Conservation (phyloP, 2,329 filamentous ascomycete species). For the Onygena corvina region DNA sequence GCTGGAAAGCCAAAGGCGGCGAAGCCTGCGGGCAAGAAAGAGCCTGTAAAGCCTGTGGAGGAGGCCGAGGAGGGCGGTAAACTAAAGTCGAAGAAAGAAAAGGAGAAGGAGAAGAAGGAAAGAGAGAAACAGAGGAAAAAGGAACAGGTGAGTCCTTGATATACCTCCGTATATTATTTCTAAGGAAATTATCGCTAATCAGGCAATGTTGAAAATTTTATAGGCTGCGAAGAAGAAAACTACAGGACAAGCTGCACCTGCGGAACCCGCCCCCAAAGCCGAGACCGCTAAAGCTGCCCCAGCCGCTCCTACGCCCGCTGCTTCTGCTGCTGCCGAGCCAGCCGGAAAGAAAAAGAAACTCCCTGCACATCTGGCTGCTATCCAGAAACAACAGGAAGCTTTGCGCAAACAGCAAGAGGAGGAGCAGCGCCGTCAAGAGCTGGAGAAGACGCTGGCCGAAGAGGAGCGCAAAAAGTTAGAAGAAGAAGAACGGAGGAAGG, state of each 20-base stretch:
- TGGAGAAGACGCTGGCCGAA: slow-evolving; percentile 32
- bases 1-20: slow-evolving; percentile 47
- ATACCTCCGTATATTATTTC: neutral
- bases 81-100: slow-evolving; percentile 92
- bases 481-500: slow-evolving; percentile 38
- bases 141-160: slow-evolving; percentile 59
- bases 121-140: slow-evolving; percentile 97
- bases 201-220: slow-evolving; percentile 10
- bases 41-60: slow-evolving; percentile 34
- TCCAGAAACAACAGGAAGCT: slow-evolving; percentile 40
- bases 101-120: slow-evolving; percentile 96
- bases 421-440: slow-evolving; percentile 30
- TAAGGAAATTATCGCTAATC: slow-evolving; percentile 1
- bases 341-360: slow-evolving; percentile 75
- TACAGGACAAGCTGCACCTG: slow-evolving; percentile 34
- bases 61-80: slow-evolving; percentile 49
- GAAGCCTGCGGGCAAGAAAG: slow-evolving; percentile 47
- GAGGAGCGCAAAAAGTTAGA: slow-evolving; percentile 28
- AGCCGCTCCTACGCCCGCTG: slow-evolving; percentile 25
- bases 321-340: slow-evolving; percentile 26
- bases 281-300: slow-evolving; percentile 37
- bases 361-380: slow-evolving; percentile 42
- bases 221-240: slow-evolving; percentile 78
- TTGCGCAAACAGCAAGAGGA: slow-evolving; percentile 37
- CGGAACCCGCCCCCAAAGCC: slow-evolving; percentile 42